Evolutionary conservation across 108 stramenopile genomes (phyloP), one percentile per base, ranked within the genome.

Genomic region (Fragilariopsis cylindrus): DNA sequence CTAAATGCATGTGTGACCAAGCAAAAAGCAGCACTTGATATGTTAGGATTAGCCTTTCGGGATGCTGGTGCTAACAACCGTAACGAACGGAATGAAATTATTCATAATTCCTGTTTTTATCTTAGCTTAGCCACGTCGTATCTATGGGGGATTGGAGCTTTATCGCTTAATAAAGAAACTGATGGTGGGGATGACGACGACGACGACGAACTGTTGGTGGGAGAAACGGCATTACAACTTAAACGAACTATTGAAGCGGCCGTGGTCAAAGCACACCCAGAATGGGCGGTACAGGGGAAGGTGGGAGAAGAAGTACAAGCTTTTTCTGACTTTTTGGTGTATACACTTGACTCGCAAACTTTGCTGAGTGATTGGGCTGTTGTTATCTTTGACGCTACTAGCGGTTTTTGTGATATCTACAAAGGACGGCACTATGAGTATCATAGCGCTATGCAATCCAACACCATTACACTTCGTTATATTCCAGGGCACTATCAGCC

Each of bases 271-370:
- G 80, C 87, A 9, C 87, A 88, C 60, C 87, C 87, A 7, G 87
- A 88, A 75, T 88, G 87, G 87, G 84, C 74, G 42, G 82, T 80
- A 6, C 55, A 55, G 72, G 87, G 83, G 15, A 74, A 83, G 55
- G 87, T 88, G 18, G 87, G 87, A 6, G 87, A 88, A 74, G 80
- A 85, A 75, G 81, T 84, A 3, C 81, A 88, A 60, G 87, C 87
- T 12, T 88, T 88, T 66, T 84, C 85, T 3, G 87, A 88, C 69
- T 88, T 88, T 73, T 64, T 88, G 40, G 87, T 88, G 16, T 88
- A 88, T 56, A 63, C 75, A 4, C 74, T 88, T 4, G 87, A 88
- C 58, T 82, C 83, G 21, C 55, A 57, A 46, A 83, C 84, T 15
- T 60, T 85, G 7, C 18, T 88, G 16, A 84, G 77, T 69, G 87